Conservation (phyloP, 73 alveolate species). For the Paramecium caudatum region DNA sequence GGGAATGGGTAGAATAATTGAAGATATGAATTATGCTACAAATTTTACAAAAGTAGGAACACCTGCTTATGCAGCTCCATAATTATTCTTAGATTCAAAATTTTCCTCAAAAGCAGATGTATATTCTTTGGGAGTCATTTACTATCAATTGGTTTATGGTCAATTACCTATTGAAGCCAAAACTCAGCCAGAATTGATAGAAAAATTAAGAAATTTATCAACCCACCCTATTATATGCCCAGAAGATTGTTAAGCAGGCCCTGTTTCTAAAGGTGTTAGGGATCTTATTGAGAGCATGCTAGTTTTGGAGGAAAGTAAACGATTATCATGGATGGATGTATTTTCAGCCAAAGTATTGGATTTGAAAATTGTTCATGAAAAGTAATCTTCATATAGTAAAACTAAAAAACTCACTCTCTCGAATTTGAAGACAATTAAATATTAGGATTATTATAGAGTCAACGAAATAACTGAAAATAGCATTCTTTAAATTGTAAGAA, state of each 20-base stretch:
- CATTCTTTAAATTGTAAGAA: neutral
- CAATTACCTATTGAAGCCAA: conserved; percentile 83
- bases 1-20: conserved; percentile 75
- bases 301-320: neutral
- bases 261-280: neutral
- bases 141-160: conserved; percentile 87
- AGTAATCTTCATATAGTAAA: too few species aligned
- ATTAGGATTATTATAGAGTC: neutral
- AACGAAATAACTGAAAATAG: neutral
- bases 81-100: conserved; percentile 80
- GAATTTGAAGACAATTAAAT: neutral
- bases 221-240: neutral
- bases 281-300: neutral
- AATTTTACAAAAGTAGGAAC: conserved; percentile 87
- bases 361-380: too few species aligned
- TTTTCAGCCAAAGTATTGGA: neutral
- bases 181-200: conserved; percentile 43
- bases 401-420: too few species aligned
- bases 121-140: conserved; percentile 90
- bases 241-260: conserved; percentile 19
- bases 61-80: conserved; percentile 95
- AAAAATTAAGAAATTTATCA: conserved; percentile 25
- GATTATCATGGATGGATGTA: neutral
- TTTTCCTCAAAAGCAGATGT: conserved; percentile 89
- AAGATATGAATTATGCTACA: conserved; percentile 72